phyloP scores from a whole-genome alignment of 2,329 filamentous ascomycete genomes.

The Talaromyces sp. region DNA sequence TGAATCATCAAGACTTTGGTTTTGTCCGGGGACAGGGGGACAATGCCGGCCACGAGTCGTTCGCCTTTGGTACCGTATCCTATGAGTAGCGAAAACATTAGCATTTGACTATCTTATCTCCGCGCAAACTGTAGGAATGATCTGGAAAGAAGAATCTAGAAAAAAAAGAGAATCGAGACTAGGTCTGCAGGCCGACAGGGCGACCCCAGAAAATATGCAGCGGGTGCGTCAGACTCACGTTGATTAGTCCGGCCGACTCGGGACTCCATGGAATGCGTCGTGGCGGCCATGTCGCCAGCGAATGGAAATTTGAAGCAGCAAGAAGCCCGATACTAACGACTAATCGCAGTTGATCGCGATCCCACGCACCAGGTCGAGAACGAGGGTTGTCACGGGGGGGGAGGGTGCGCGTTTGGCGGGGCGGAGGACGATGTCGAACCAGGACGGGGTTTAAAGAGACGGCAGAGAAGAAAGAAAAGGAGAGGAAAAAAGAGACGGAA shows the following conservation, averaged over 20 bases:
- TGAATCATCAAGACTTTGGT: slow-evolving; percentile 89
- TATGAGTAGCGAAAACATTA: slow-evolving; percentile 33
- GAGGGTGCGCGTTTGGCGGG: background rate
- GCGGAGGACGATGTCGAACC: background rate
- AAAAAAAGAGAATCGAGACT: background rate
- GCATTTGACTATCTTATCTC: background rate
- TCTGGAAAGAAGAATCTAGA: background rate
- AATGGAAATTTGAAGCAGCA: background rate
- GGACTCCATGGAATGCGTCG: slow-evolving; percentile 42
- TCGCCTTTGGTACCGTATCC: slow-evolving; percentile 91
- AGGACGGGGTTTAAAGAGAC: background rate
- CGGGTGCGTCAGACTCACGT: slow-evolving; percentile 34
- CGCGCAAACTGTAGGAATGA: background rate
- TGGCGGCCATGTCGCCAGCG: slow-evolving; percentile 5
- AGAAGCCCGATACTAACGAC: background rate
- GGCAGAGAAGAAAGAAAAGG: background rate
- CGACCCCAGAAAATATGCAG: slow-evolving; percentile 1
- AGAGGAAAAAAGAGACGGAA: background rate
- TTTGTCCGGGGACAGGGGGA: slow-evolving; percentile 82
- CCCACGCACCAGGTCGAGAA: background rate
- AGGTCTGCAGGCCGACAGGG: background rate
- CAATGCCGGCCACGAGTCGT: slow-evolving; percentile 89
- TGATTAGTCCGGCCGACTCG: slow-evolving; percentile 47
- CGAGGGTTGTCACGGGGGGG: background rate
- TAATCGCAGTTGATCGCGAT: background rate